Base-by-base conservation (phyloP, 805 yeast genomes). In the Pichia eremophila region DNA sequence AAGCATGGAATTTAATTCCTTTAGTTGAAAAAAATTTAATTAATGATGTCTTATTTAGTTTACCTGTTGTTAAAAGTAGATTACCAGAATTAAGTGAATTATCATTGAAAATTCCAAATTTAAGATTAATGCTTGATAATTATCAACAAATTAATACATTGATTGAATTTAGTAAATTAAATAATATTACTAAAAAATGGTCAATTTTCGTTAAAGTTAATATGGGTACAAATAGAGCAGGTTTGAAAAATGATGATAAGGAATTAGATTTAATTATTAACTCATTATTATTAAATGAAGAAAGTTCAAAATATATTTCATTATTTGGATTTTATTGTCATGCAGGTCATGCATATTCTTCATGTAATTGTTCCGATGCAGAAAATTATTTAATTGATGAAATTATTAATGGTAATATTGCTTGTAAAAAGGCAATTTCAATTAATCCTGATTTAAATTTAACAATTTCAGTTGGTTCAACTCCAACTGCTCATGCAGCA, bases 311-410 rank as follows among this genome's bases (percentile, higher is more conserved):
- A 1, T 52, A 61, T 38, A 68, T 80, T 12, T 66, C 71, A 10
- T 49, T 83, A n/a, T 77, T 67, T 56, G 93, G 95, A 0, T 76
- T 84, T 55, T 85, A 85, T 62, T 80, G 84, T 36, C 93, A 85
- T 64, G 85, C 88, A 1, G 93, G 93, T 2, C 85, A 81, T 57
- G 80, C 90, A 0, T 85, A 85, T 57, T 66, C 66, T 1, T 67
- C 83, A 0, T 61, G 64, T 8, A 62, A 71, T 17, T 59, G 65
- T 31, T 66, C 67, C 2, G 70, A 71, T 31, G 84, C 86, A 0
- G 70, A 71, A 45, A 58, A 56, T 4, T 68, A 63, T 37, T 62
- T 85, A 35, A 43, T 74, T 15, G 73, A 73, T 27, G 93, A 85
- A 56, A 69, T 84, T 34, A 58, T 57, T 6, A 74, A 77, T 39